Evolutionary conservation across 148 eudicot genomes (phyloP), one percentile per base, ranked within the genome.

Genomic region (Tetragonia tetragonoides): DNA sequence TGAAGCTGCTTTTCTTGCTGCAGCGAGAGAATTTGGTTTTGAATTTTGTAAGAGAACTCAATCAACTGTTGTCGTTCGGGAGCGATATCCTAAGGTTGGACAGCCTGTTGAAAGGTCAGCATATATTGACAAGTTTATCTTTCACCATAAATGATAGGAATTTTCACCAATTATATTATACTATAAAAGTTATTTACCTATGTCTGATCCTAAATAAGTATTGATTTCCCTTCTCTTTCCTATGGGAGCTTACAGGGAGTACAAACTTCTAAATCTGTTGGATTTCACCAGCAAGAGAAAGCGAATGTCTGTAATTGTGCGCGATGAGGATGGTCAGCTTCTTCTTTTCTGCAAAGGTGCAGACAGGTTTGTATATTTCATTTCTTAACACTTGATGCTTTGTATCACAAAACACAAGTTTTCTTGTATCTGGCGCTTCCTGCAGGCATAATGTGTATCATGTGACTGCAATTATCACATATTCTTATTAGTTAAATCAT

Each of bases 241-340:
- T 38, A 2, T 59, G 65, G 66, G 72, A 42, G 53, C 54, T 49
- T 79, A 42, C 89, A 94, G 98, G 91, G 97, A 94, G 78, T 94
- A 83, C 89, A 92, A 92, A 85, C 80, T 94, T 87, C 95, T 94
- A 73, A 94, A 88, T 74, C 79, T 89, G 61, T 85, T 94, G 87
- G 97, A 94, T 66, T 94, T 92, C 78, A 94, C 97, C 40, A 94
- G 98, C 85, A 92, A 94, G 87, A 90, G 98, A 82, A 94, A 94
- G 87, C 84, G 98, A 80, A 94, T 94, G 98, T 92, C 98, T 74
- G 95, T 91, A 14, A 91, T 94, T 64, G 85, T 92, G 56, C 87
- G 87, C 44, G 92, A 92, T 78, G 95, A 90, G 83, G 84, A 87
- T 51, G 98, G 97, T 61, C 89, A 92, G 77, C 84, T 90, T 80